These are phyloP conservation scores for Saussurea involucrata DNA, from an alignment of 129 eudicot genomes.

Conservation along the genomic window DNA sequence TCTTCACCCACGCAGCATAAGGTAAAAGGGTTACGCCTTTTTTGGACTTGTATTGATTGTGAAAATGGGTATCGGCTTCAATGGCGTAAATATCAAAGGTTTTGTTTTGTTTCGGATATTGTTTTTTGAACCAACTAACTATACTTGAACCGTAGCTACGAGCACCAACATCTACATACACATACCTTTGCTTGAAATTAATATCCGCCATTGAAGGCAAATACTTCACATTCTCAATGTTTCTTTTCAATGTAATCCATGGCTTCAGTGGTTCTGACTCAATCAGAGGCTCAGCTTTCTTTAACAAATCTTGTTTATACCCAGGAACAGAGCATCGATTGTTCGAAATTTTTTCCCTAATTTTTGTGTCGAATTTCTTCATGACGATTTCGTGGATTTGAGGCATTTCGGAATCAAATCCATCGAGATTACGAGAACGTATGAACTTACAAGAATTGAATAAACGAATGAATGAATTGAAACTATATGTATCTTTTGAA, in stretches of 20 bases:
- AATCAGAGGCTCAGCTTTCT: conserved; percentile 72
- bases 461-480: conserved; percentile 70
- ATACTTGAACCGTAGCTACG: conserved; percentile 96
- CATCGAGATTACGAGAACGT: conserved; percentile 46
- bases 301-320: conserved; percentile 51
- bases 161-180: conserved; percentile 85
- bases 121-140: conserved; percentile 92
- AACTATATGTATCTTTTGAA: conserved; percentile 67
- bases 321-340: conserved; percentile 52
- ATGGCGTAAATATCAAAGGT: conserved; percentile 80
- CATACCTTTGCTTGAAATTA: conserved; percentile 60
- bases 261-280: conserved; percentile 78
- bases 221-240: conserved; percentile 66
- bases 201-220: conserved; percentile 78
- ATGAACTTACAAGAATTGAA: conserved; percentile 61
- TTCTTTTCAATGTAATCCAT: conserved; percentile 80
- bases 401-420: conserved; percentile 31
- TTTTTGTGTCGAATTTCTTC: conserved; percentile 35
- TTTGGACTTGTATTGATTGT: conserved; percentile 57
- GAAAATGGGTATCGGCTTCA: conserved; percentile 73
- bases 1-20: conserved; percentile 92
- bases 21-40: conserved; percentile 76
- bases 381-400: conserved; percentile 64
- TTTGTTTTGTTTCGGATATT: conserved; percentile 86
- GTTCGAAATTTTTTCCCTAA: conserved; percentile 3